phyloP scores from a whole-genome alignment of 306 rosid species.

The Quercus dentata region DNA sequence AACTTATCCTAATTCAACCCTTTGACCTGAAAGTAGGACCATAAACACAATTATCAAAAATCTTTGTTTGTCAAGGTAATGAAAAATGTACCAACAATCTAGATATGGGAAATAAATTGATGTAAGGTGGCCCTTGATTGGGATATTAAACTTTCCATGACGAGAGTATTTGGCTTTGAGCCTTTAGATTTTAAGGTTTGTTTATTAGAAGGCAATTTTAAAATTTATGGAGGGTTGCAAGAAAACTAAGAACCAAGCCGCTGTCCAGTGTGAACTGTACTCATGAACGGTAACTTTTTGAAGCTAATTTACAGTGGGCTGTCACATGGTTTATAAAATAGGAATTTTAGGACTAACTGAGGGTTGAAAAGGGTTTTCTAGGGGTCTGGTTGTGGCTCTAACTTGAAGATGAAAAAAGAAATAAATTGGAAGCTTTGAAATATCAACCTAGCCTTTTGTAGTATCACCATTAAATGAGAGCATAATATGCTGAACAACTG shows the following conservation, averaged over 20 bases:
- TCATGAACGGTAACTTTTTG: not conserved
- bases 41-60: not conserved
- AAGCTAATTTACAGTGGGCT: not conserved
- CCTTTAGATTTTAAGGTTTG: not conserved
- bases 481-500: not conserved
- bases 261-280: not conserved
- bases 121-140: not conserved
- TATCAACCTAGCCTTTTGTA: not conserved
- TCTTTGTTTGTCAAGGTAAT: too few species aligned
- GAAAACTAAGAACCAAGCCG: not conserved
- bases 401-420: not conserved
- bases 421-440: not conserved
- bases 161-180: not conserved
- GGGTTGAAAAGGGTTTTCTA: not conserved
- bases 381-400: not conserved
- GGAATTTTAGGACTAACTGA: not conserved
- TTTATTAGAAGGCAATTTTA: not conserved
- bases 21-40: not conserved
- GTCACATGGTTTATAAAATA: not conserved
- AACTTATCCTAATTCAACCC: not conserved
- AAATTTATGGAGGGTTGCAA: not conserved
- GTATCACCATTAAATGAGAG: not conserved
- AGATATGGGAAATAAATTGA: not conserved
- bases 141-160: not conserved
- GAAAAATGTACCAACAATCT: too few species aligned